Conservation (phyloP, 768 basidiomycete species). For the Rhodotorula paludigena region DNA sequence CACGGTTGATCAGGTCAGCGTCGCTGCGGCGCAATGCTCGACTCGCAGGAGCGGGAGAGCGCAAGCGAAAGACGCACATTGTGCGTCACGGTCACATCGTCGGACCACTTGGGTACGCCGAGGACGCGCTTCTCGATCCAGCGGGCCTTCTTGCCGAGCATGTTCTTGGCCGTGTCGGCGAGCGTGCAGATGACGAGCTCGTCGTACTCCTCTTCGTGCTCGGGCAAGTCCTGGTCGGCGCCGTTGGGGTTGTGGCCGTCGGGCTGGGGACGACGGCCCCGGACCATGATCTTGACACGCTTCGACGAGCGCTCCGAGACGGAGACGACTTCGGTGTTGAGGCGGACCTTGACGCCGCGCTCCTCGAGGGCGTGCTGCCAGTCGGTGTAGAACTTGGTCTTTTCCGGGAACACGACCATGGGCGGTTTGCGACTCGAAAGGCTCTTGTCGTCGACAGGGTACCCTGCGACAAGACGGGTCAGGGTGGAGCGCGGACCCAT, state of each 20-base stretch:
- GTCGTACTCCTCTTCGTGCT: conserved; percentile 47
- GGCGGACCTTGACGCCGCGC: conserved; percentile 48
- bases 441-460: conserved; percentile 47
- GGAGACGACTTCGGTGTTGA: conserved; percentile 47
- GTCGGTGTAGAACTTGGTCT: conserved; percentile 47
- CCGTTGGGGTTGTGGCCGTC: conserved; percentile 48
- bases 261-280: conserved; percentile 43
- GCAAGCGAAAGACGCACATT: conserved; percentile 26
- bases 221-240: conserved; percentile 47
- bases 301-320: conserved; percentile 44
- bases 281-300: conserved; percentile 45
- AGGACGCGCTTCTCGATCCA: conserved; percentile 48
- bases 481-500: too few relatives aligned
- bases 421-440: conserved; percentile 49
- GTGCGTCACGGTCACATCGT: conserved; percentile 51
- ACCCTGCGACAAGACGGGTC: conserved; percentile 44
- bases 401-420: conserved; percentile 46
- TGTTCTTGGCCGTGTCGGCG: conserved; percentile 48
- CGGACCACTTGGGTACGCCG: conserved; percentile 49
- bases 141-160: conserved; percentile 47
- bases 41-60: too few relatives aligned
- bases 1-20: too few relatives aligned
- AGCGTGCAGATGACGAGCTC: conserved; percentile 49
- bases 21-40: too few relatives aligned
- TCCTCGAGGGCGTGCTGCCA: conserved; percentile 47